Base-by-base conservation (phyloP, 306 rosid genomes). In the Spatholobus suberectus region DNA sequence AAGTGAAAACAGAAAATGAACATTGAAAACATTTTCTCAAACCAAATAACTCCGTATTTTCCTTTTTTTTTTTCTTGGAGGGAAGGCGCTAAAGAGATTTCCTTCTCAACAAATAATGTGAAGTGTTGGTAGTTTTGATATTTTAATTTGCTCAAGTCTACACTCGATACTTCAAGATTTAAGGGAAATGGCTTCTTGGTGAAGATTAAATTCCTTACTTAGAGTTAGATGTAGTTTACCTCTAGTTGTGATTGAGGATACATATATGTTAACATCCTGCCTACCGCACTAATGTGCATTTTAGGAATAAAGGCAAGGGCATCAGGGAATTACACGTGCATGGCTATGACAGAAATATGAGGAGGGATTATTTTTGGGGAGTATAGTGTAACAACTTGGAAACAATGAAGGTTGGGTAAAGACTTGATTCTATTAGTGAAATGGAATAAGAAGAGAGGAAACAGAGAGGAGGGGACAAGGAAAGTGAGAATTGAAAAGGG, bases 181-280 rank as follows among this genome's bases (percentile, higher is more conserved):
- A n/a, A 69, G 70, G 46, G 44, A 67, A 12, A 40, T 80, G 77
- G 34, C 10, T 29, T 69, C 69, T 37, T 51, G 18, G 41, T 79
- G 44, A 68, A 54, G 34, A n/a, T 46, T 26, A 44, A 27, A 32
- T 65, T 32, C 26, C 51, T 54, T 54, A 17, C 41, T 67, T n/a
- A n/a, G n/a, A 69, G 61, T 18, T n/a, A 41, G 26, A 57, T 41
- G 46, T 70, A 78, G 37, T 18, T 66, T 5, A 35, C 52, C 54
- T 35, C 54, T 49, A 67, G 52, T 62, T 49, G 20, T n/a, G 71
- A 62, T 77, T 76, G 57, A 54, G 41, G 55, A 43, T 62, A 76
- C 23, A 35, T 27, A 72, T 15, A 62, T 57, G 70, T 23, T 57
- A 75, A 57, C 59, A 54, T 15, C 23, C 32, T 26, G 21, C 37